A percentile compares a stretch with the other conserved stretches of the same genome.
Evolutionary conservation across 257 asterid genomes (phyloP).

Genomic region (Cinchona pubescens): DNA sequence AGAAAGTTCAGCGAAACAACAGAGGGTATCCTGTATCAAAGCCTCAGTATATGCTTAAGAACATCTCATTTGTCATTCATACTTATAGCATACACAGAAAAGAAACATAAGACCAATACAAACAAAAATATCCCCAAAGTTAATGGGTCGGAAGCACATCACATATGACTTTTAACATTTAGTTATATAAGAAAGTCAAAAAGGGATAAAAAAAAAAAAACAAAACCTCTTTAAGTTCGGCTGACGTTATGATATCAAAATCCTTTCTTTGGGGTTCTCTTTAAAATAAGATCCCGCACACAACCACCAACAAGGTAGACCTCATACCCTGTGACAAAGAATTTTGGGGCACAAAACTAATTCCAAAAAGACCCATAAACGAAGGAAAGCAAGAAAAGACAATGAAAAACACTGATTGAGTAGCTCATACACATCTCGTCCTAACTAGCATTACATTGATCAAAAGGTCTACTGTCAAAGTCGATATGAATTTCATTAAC

Average conservation of each 20-base stretch:
- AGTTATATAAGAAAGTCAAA: too few relatives aligned
- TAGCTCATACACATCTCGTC: not conserved
- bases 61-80: too few relatives aligned
- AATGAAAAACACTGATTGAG: not conserved
- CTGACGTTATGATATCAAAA: constrained; percentile 32
- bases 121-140: not conserved
- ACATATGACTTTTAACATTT: not conserved
- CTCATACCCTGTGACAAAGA: constrained; percentile 22
- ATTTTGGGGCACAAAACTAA: not conserved
- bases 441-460: too few relatives aligned
- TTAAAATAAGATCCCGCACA: constrained; percentile 33
- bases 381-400: not conserved
- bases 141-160: not conserved
- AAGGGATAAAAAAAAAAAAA: not conserved
- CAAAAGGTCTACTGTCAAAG: too few relatives aligned
- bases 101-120: not conserved
- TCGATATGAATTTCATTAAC: too few relatives aligned
- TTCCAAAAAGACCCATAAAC: not conserved
- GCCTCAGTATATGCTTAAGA: too few relatives aligned
- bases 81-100: constrained; percentile 1
- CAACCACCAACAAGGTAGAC: constrained; percentile 38
- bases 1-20: too few relatives aligned
- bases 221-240: constrained; percentile 34
- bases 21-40: too few relatives aligned
- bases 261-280: constrained; percentile 31